Conservation (phyloP, 768 basidiomycete genomes). For the Pulveroboletus sp. region DNA sequence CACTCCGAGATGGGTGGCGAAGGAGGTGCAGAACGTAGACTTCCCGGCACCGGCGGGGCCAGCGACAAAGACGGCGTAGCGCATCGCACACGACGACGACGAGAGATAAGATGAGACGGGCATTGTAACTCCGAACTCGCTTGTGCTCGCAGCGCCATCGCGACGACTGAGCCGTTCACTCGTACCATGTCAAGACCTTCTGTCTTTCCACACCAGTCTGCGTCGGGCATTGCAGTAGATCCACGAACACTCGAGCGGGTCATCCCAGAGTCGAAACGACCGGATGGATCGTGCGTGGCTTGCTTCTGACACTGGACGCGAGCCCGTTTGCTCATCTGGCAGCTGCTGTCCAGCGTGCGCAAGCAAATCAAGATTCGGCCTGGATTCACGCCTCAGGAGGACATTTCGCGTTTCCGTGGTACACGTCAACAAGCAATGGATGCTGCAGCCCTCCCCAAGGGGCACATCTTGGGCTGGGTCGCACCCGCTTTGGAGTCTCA, state of each 20-base stretch:
- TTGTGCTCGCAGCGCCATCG: conserved; percentile 4
- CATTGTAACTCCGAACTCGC: conserved; percentile 29
- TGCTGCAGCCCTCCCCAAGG: conserved; percentile 57
- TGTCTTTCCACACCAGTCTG: conserved; percentile 62
- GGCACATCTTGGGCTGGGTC: conserved; percentile 80
- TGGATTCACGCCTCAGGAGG: conserved; percentile 93
- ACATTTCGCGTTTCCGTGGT: conserved; percentile 81
- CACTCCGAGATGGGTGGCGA: conserved; percentile 83
- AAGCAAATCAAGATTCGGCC: conserved; percentile 88
- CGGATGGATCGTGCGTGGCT: conserved; percentile 73
- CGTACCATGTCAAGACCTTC: conserved; percentile 68
- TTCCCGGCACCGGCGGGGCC: conserved; percentile 99
- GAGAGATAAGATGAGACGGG: conserved; percentile 7
- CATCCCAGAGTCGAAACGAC: conserved; percentile 75
- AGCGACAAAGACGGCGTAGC: conserved; percentile 82
- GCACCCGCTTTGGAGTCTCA: conserved; percentile 49
- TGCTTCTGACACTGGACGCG: conserved; percentile 2
- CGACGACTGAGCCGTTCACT: background rate
- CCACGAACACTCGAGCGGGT: conserved; percentile 84
- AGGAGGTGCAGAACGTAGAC: conserved; percentile 85
- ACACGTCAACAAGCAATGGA: conserved; percentile 74
- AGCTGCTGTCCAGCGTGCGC: conserved; percentile 52
- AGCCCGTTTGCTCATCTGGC: conserved; percentile 8
- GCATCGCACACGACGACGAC: conserved; percentile 43
- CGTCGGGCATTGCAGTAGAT: conserved; percentile 79